These are phyloP conservation scores for Mortierella hygrophila DNA, from an alignment of 192 early-diverging fungal species.

Conservation along the genomic window DNA sequence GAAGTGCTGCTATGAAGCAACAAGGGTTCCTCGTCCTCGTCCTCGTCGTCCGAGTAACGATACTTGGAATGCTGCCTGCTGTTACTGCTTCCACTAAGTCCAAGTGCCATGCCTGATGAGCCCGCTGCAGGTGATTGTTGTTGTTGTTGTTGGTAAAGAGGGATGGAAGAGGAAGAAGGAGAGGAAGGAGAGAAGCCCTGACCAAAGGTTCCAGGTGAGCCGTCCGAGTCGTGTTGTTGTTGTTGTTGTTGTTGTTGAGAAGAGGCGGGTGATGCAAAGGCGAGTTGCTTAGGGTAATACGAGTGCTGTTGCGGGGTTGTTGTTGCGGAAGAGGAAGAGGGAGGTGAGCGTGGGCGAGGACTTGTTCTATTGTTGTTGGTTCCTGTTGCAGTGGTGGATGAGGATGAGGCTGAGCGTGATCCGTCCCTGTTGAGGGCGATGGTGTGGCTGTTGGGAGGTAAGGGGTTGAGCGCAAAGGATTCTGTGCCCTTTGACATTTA, in stretches of 20 bases:
- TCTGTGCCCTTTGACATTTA: slow-evolving; percentile 57
- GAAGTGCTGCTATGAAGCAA: slow-evolving; percentile 48
- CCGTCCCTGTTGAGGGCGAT: slow-evolving; percentile 48
- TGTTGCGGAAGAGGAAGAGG: slow-evolving; percentile 2
- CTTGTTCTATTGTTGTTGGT: slow-evolving; percentile 8
- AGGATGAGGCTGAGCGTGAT: slow-evolving; percentile 21
- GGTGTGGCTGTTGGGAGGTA: slow-evolving; percentile 22
- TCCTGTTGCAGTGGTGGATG: not conserved
- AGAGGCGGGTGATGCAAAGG: slow-evolving; percentile 22
- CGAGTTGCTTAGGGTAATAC: slow-evolving; percentile 34
- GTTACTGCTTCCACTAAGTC: slow-evolving; percentile 13
- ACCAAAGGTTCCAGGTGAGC: slow-evolving; percentile 15
- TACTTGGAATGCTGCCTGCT: slow-evolving; percentile 39
- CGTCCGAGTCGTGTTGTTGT: slow-evolving; percentile 7
- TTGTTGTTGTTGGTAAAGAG: slow-evolving; percentile 1
- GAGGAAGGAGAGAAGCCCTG: slow-evolving; percentile 27
- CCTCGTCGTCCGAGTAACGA: slow-evolving; percentile 45
- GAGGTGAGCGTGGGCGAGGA: slow-evolving; percentile 28
- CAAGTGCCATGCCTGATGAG: slow-evolving; percentile 23
- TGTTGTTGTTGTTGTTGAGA: not conserved
- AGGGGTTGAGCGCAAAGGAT: slow-evolving; percentile 51
- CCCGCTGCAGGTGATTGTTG: slow-evolving; percentile 5
- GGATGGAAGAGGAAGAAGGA: slow-evolving; percentile 5
- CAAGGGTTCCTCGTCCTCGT: slow-evolving; percentile 45
- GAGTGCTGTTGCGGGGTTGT: slow-evolving; percentile 2